Conservation (phyloP, 768 basidiomycete species). For the Boletus reticuloceps region DNA sequence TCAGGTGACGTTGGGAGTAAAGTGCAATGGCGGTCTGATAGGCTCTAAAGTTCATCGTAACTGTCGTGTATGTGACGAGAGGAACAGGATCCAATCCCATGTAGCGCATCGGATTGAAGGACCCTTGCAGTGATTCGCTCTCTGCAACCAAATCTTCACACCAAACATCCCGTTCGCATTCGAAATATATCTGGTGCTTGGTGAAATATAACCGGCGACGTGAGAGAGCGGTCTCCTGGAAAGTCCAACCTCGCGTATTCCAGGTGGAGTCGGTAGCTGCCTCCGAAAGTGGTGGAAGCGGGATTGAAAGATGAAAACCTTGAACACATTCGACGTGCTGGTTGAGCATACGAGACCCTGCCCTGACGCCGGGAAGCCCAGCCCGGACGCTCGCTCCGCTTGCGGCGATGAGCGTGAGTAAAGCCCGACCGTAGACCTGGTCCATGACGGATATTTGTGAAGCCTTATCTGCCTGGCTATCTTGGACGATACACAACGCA, state of each 20-base stretch:
- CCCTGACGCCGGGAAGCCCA: slow-evolving; percentile 11
- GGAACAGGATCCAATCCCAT: not conserved
- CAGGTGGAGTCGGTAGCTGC: slow-evolving; percentile 6
- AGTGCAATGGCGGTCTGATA: slow-evolving; percentile 7
- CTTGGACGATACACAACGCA: slow-evolving; percentile 24
- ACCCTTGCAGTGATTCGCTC: not conserved
- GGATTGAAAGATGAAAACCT: slow-evolving; percentile 20
- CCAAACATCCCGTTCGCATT: slow-evolving; percentile 20
- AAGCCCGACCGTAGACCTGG: slow-evolving; percentile 15
- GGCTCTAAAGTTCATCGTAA: not conserved
- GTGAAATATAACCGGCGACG: slow-evolving; percentile 22
- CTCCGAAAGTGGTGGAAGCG: slow-evolving; percentile 12
- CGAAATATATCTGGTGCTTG: slow-evolving; percentile 20
- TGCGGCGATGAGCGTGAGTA: slow-evolving; percentile 19
- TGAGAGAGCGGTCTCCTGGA: slow-evolving; percentile 20
- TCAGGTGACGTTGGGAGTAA: slow-evolving; percentile 15
- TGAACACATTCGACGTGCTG: slow-evolving; percentile 21
- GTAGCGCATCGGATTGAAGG: slow-evolving; percentile 8
- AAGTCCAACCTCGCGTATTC: slow-evolving; percentile 24
- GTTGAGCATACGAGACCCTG: slow-evolving; percentile 7
- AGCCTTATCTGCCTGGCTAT: slow-evolving; percentile 16
- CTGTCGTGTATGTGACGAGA: not conserved
- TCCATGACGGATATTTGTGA: slow-evolving; percentile 19
- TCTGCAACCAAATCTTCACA: slow-evolving; percentile 24
- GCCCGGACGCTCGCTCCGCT: slow-evolving; percentile 7